phyloP scores from a whole-genome alignment of 495 filamentous ascomycete species.

The Staphylotrichum longicolle region DNA sequence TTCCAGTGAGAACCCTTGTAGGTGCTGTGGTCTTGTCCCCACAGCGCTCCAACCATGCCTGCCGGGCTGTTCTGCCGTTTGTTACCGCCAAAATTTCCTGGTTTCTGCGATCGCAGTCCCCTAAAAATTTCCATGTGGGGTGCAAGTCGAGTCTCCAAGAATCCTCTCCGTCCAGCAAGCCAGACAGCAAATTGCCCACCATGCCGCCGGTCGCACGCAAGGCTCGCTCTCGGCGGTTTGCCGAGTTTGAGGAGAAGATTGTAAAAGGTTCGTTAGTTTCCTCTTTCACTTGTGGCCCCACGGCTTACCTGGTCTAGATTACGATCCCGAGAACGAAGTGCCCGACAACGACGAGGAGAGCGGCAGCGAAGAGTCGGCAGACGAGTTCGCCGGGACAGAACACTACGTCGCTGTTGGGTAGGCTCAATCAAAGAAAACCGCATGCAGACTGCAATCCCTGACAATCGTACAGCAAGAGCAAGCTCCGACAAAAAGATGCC shows the following conservation, averaged over 20 bases:
- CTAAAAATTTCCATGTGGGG: conserved; percentile 32
- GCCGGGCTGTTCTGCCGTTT: conserved; percentile 37
- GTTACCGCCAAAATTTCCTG: conserved; percentile 49
- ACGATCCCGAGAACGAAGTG: conserved; percentile 79
- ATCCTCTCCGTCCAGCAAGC: background rate
- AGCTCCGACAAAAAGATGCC: conserved; percentile 70
- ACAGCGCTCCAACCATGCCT: too few relatives aligned
- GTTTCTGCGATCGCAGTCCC: background rate
- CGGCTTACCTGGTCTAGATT: conserved; percentile 56
- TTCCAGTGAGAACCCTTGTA: too few relatives aligned
- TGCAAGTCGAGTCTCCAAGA: conserved; percentile 13
- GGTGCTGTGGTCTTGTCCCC: too few relatives aligned
- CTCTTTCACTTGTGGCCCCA: too few relatives aligned
- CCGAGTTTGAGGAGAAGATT: conserved; percentile 42
- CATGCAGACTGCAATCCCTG: background rate
- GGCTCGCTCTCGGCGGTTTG: conserved; percentile 38
- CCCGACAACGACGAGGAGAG: conserved; percentile 49
- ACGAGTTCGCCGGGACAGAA: conserved; percentile 62
- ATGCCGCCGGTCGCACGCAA: conserved; percentile 37
- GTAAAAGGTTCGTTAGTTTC: conserved; percentile 35
- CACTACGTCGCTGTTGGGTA: conserved; percentile 85
- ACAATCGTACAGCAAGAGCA: conserved; percentile 64
- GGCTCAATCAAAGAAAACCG: conserved; percentile 1
- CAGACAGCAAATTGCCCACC: conserved; percentile 6
- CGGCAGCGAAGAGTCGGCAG: conserved; percentile 53